A percentile compares a stretch with the other conserved stretches of the same genome.
phyloP scores from a whole-genome alignment of 2,329 filamentous ascomycete genomes.

The Rosellinia necatrix region DNA sequence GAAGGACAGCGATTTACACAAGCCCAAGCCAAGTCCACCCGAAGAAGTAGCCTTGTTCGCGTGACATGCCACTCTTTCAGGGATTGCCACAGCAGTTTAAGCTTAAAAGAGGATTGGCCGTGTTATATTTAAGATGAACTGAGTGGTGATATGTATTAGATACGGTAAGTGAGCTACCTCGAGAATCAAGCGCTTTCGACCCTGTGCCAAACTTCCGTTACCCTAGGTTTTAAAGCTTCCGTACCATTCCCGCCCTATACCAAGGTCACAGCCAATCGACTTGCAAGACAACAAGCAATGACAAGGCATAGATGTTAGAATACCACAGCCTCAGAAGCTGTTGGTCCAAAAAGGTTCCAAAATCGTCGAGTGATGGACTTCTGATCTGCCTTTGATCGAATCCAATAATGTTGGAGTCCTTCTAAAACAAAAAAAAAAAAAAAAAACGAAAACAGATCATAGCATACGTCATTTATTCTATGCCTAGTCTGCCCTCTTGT shows the following conservation, averaged over 20 bases:
- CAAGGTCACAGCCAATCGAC: conserved; percentile 35
- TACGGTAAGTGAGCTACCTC: conserved; percentile 29
- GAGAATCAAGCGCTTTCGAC: conserved; percentile 32
- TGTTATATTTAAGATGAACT: not conserved
- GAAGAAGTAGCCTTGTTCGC: too few relatives aligned
- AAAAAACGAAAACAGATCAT: conserved; percentile 17
- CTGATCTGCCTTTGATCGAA: conserved; percentile 31
- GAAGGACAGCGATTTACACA: too few relatives aligned
- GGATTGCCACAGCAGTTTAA: too few relatives aligned
- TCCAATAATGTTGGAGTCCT: conserved; percentile 36
- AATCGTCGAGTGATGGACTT: conserved; percentile 30
- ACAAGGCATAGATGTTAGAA: conserved; percentile 28
- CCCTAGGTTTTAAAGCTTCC: conserved; percentile 35
- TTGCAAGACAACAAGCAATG: conserved; percentile 32
- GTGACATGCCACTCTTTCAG: too few relatives aligned
- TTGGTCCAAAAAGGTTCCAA: conserved; percentile 36
- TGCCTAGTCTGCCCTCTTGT: conserved; percentile 5
- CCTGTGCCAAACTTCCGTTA: conserved; percentile 36
- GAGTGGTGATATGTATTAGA: conserved; percentile 26
- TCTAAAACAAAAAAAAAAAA: conserved; percentile 19
- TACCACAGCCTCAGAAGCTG: conserved; percentile 24
- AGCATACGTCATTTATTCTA: conserved; percentile 17
- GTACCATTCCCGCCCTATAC: conserved; percentile 36
- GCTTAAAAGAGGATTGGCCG: not conserved
- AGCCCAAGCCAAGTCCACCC: too few relatives aligned